phyloP scores from a whole-genome alignment of 1,284 basidiomycete genomes.

The Apiotrichum mycotoxinovorans region DNA sequence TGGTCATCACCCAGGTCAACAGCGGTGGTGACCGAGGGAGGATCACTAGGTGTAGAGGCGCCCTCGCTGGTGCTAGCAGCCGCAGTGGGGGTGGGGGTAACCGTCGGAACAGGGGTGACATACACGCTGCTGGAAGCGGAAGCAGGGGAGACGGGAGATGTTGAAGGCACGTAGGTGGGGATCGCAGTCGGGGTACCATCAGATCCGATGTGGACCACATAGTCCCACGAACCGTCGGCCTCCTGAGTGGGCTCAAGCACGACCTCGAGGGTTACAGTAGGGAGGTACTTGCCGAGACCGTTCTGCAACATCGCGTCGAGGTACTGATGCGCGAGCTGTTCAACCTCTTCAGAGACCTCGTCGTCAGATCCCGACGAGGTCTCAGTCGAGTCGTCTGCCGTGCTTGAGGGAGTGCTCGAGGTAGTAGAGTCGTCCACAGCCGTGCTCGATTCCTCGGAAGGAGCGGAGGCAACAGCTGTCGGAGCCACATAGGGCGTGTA shows the following conservation, averaged over 20 bases:
- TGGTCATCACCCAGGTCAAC: slow-evolving; percentile 10
- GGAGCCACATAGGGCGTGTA: slow-evolving; percentile 36
- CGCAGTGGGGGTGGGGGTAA: slow-evolving; percentile 1
- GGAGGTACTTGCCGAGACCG: slow-evolving; percentile 33
- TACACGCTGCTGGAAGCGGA: slow-evolving; percentile 1
- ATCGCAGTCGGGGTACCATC: slow-evolving; percentile 48
- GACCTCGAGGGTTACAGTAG: slow-evolving; percentile 48
- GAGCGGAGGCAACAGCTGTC: neutral
- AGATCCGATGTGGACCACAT: slow-evolving; percentile 43
- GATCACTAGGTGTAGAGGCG: neutral
- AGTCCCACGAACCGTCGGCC: slow-evolving; percentile 49
- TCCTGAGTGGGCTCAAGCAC: slow-evolving; percentile 48
- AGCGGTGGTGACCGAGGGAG: slow-evolving; percentile 3
- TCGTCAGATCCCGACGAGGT: neutral
- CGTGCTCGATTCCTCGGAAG: neutral
- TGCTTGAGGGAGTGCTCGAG: neutral
- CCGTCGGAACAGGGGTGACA: neutral
- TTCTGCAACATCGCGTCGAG: slow-evolving; percentile 25
- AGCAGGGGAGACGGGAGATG: slow-evolving; percentile 16
- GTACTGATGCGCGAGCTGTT: slow-evolving; percentile 34
- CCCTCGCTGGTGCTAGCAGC: slow-evolving; percentile 2
- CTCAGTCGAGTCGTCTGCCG: neutral
- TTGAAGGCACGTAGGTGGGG: slow-evolving; percentile 34
- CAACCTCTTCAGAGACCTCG: slow-evolving; percentile 19
- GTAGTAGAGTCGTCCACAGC: neutral